Evolutionary conservation across 169 alveolate species (phyloP), one percentile per base, ranked within the genome.

Genomic region (Cardiosporidium cionae): DNA sequence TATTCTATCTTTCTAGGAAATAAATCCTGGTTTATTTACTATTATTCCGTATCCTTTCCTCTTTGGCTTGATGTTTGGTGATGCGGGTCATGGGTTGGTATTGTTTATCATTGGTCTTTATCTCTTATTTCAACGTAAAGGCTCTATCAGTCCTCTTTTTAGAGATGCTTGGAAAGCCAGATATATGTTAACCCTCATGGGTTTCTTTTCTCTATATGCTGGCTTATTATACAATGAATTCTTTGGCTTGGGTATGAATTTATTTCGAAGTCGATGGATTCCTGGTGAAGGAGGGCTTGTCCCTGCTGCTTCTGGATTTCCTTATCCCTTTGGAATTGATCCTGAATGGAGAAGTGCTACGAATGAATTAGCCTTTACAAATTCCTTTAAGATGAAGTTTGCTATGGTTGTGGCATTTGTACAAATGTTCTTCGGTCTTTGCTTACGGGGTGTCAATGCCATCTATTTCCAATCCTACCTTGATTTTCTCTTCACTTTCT

Each of bases 11-110:
- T 97, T 96, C 78, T 94, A 95, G 80, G 99, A 96, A 80, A 94
- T 94, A 6, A 97, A 96, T 77, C 99, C 99, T 0, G 98, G 98
- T 44, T 89, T 96, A 27, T 93, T 96, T 69, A 94, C 99, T n/a
- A 86, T 92, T 25, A 93, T 97, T 52, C 93, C 99, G 2, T 97
- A 97, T 85, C 99, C 99, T 9, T 98, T 98, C 89, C 84, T 97
- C 71, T 98, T 97, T 86, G 99, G 99, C 7, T 93, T 98, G 33
- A 98, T 98, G 99, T 98, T 95, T 79, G 99, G 99, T 0, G 99
- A 98, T 84, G 91, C 97, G 22, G 99, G 99, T 2, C 99, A 98
- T 84, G 99, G 99, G 4, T 79, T 91, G 70, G 94, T 33, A 81
- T 74, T 84, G 67, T 65, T 84, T 74, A 70, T 76, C 85, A 7